Conservation (phyloP, 495 filamentous ascomycete species). For the Aspergillus bertholletiae region DNA sequence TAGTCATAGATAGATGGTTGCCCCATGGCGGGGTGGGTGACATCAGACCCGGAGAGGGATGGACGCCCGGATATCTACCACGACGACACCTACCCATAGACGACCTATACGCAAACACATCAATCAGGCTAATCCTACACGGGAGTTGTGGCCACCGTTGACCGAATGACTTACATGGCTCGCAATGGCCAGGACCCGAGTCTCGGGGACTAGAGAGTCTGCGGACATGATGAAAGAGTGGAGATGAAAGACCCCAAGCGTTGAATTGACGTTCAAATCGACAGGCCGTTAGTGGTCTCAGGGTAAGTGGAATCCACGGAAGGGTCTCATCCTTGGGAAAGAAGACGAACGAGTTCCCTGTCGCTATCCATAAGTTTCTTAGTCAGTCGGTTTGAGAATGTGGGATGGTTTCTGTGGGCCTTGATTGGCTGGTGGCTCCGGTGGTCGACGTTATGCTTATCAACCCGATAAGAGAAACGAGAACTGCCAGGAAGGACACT, state of each 20-base stretch:
- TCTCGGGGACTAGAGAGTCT: constrained; percentile 65
- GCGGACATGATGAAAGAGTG: constrained; percentile 22
- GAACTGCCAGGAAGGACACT: too few species aligned
- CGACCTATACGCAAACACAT: constrained; percentile 52
- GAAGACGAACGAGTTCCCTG: too few species aligned
- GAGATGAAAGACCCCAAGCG: background rate
- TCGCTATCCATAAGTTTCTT: too few species aligned
- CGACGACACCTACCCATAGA: constrained; percentile 62
- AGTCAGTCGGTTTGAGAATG: background rate
- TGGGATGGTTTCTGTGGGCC: background rate
- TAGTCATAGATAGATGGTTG: background rate
- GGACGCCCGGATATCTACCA: background rate
- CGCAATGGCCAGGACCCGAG: constrained; percentile 84
- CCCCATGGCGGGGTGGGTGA: too few species aligned
- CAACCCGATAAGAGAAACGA: too few species aligned
- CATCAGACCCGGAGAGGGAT: background rate
- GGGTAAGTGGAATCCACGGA: too few species aligned
- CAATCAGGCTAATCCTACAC: background rate
- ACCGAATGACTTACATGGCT: constrained; percentile 79
- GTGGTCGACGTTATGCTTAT: background rate
- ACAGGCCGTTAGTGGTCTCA: background rate
- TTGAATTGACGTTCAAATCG: background rate
- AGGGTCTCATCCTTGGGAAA: too few species aligned
- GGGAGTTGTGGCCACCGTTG: background rate
- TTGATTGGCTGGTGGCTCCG: background rate